These are phyloP conservation scores for Nicotiana tomentosiformis DNA, from an alignment of 257 asterid genomes.

Conservation along the genomic window DNA sequence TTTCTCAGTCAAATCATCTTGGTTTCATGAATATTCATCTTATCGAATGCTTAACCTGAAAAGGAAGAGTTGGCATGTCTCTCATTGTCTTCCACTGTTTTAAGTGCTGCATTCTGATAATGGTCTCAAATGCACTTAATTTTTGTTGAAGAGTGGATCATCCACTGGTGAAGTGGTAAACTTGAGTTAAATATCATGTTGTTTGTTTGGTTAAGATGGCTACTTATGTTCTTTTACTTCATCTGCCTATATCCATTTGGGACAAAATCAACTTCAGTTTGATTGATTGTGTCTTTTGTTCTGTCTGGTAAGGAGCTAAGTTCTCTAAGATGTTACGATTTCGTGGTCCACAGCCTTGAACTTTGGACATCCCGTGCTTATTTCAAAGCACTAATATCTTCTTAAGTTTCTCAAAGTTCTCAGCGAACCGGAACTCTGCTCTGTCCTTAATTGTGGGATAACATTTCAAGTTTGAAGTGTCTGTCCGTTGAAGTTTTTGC, in stretches of 20 bases:
- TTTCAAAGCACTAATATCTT: neutral
- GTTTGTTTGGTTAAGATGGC: neutral
- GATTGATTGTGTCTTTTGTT: neutral
- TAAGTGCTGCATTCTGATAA: neutral
- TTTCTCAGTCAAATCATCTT: neutral
- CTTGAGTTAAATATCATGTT: neutral
- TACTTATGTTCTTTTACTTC: neutral
- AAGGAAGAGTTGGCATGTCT: neutral
- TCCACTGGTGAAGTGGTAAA: neutral
- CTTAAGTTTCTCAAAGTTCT: neutral
- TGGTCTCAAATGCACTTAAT: neutral
- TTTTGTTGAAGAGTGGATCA: neutral
- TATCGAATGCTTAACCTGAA: neutral
- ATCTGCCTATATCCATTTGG: neutral
- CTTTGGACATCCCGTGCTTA: neutral
- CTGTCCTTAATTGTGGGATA: slow-evolving; percentile 6
- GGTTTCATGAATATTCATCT: neutral
- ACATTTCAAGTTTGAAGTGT: neutral
- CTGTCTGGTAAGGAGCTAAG: neutral
- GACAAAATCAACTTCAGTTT: neutral
- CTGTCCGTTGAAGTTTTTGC: neutral
- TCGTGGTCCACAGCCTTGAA: neutral
- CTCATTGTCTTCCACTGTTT: neutral
- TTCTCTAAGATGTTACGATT: neutral
- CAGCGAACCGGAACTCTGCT: neutral